A percentile compares a stretch with the other conserved stretches of the same genome.
These are phyloP conservation scores for Aureobasidium sp. DNA, from an alignment of 2,329 filamentous ascomycete genomes.

Conservation along the genomic window DNA sequence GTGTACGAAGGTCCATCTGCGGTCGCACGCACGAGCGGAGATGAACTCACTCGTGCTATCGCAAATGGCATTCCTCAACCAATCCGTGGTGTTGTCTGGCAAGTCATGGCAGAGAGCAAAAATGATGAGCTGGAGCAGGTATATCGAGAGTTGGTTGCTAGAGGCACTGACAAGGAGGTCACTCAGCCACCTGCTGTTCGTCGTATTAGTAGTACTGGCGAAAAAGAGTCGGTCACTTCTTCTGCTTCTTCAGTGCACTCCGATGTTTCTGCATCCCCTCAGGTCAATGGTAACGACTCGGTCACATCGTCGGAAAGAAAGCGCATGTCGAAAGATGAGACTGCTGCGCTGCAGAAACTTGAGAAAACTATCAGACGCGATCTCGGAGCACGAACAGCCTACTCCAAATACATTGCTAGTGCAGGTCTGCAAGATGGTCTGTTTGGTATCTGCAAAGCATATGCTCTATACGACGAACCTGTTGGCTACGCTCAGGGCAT, in stretches of 20 bases:
- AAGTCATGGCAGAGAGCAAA: conserved; percentile 91
- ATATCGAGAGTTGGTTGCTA: conserved; percentile 72
- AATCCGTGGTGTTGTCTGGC: conserved; percentile 97
- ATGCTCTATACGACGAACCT: conserved; percentile 86
- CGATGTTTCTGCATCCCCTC: conserved; percentile 50
- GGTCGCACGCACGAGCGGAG: conserved; percentile 76
- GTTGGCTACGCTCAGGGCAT: conserved; percentile 98
- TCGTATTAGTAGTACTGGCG: conserved; percentile 44
- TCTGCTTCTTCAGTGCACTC: conserved; percentile 82
- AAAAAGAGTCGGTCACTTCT: conserved; percentile 60
- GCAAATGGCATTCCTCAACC: conserved; percentile 88
- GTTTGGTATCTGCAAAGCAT: conserved; percentile 94
- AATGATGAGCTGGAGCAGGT: conserved; percentile 78
- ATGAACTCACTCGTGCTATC: conserved; percentile 84
- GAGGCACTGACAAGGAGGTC: conserved; percentile 72
- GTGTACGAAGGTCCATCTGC: conserved; percentile 90
- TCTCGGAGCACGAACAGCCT: conserved; percentile 85
- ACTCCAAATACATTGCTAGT: conserved; percentile 88
- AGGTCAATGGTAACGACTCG: not conserved
- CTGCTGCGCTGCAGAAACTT: conserved; percentile 63
- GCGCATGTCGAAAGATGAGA: conserved; percentile 71
- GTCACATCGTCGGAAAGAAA: conserved; percentile 55
- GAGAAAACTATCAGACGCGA: conserved; percentile 90
- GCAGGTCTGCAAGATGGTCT: conserved; percentile 87
- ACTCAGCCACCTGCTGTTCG: conserved; percentile 15